A percentile compares a stretch with the other conserved stretches of the same genome.
Conservation (phyloP, 2,329 filamentous ascomycete species). For the Ophiostoma australiae region DNA sequence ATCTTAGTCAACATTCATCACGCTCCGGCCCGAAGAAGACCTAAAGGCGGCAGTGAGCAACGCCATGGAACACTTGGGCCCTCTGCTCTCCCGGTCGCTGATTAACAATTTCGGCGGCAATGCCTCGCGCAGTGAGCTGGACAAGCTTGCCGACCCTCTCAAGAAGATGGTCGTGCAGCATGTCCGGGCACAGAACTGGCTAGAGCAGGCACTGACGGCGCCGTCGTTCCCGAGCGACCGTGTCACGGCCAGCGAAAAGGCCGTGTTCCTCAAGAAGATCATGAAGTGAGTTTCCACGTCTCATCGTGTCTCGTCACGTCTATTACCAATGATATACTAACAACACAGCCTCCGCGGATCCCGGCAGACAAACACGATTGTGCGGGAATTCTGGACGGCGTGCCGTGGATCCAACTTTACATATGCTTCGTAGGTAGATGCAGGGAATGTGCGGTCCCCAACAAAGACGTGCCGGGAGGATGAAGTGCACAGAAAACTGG, state of each 20-base stretch:
- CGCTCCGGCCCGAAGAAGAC: constrained; percentile 42
- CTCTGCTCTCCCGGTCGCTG: constrained; percentile 54
- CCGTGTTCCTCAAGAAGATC: constrained; percentile 61
- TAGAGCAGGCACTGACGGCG: constrained; percentile 55
- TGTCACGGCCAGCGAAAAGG: constrained; percentile 55
- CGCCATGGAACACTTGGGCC: constrained; percentile 57
- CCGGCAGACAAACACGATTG: constrained; percentile 59
- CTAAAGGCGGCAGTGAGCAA: constrained; percentile 43
- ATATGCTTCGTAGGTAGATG: constrained; percentile 44
- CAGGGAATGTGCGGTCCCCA: background rate
- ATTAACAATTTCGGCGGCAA: constrained; percentile 63
- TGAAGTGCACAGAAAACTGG: background rate
- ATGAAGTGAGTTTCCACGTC: constrained; percentile 43
- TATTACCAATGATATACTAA: background rate
- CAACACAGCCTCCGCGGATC: constrained; percentile 52
- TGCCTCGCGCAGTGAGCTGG: constrained; percentile 66
- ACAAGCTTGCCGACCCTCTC: constrained; percentile 64
- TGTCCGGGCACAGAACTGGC: constrained; percentile 54
- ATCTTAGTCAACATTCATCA: constrained; percentile 49
- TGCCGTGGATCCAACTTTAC: constrained; percentile 59
- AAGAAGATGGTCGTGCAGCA: constrained; percentile 61
- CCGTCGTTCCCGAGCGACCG: constrained; percentile 56
- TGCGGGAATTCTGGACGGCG: constrained; percentile 68
- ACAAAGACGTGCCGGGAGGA: background rate
- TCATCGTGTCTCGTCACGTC: no score